phyloP scores from a whole-genome alignment of 1,284 basidiomycete genomes.

The Apiotrichum akiyoshidainum region DNA sequence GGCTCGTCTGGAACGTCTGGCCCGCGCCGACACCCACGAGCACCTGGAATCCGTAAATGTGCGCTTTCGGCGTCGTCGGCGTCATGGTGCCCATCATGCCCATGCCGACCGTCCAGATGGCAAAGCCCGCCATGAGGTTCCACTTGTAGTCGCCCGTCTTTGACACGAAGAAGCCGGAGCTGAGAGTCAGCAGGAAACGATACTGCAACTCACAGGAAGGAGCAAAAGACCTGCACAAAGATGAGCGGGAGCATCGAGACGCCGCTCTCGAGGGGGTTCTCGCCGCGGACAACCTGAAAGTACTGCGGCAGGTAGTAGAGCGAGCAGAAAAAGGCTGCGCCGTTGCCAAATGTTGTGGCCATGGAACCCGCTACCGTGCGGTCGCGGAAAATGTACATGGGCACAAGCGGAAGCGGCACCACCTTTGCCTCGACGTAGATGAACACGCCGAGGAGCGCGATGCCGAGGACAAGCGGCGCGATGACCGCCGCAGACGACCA shows the following conservation, averaged over 20 bases:
- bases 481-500: constrained; percentile 64
- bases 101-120: constrained; percentile 63
- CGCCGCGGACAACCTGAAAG: constrained; percentile 67
- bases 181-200: neutral
- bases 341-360: constrained; percentile 62
- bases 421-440: constrained; percentile 69
- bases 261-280: constrained; percentile 60
- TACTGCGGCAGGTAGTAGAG: constrained; percentile 59
- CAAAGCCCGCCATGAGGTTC: constrained; percentile 64
- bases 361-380: constrained; percentile 66
- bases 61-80: constrained; percentile 54
- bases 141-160: constrained; percentile 62
- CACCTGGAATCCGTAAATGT: constrained; percentile 64
- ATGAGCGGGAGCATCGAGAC: constrained; percentile 64
- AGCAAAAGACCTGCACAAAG: constrained; percentile 59
- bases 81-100: constrained; percentile 64
- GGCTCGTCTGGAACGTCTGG: constrained; percentile 35
- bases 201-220: constrained; percentile 16
- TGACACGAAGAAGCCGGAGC: constrained; percentile 60
- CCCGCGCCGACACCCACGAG: constrained; percentile 67
- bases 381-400: constrained; percentile 67
- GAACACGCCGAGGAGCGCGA: constrained; percentile 59
- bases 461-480: constrained; percentile 59
- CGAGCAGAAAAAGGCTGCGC: constrained; percentile 47
- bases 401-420: constrained; percentile 63